phyloP scores from a whole-genome alignment of 2,329 filamentous ascomycete species.

The Mollisia scopiformis region DNA sequence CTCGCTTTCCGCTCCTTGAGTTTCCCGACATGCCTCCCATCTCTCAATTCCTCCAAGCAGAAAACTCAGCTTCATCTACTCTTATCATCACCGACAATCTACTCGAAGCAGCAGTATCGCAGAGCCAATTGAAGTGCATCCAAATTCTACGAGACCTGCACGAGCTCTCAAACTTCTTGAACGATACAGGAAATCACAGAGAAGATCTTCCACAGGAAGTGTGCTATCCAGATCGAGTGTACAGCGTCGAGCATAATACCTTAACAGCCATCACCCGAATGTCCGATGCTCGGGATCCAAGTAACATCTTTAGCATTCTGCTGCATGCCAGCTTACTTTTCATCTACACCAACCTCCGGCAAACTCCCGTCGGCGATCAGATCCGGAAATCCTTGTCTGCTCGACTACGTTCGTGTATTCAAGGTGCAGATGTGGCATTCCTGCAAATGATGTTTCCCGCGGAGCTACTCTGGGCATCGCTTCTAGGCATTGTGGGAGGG shows the following conservation, averaged over 20 bases:
- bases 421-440: background rate
- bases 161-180: background rate
- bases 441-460: background rate
- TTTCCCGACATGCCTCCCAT: background rate
- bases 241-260: background rate
- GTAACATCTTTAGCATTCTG: background rate
- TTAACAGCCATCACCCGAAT: background rate
- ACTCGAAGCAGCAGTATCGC: background rate
- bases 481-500: no score
- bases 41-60: background rate
- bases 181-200: background rate
- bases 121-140: background rate
- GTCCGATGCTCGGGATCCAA: background rate
- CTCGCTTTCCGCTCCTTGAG: background rate
- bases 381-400: background rate
- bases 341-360: background rate
- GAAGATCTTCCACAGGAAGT: background rate
- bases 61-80: background rate
- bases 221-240: background rate
- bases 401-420: background rate
- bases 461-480: background rate
- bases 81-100: background rate
- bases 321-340: background rate
- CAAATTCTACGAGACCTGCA: background rate
- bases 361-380: background rate